Percentiles rank a stretch among this genome's conserved stretches.
Conservation (phyloP, 768 basidiomycete species). For the Dentipellis sp. region DNA sequence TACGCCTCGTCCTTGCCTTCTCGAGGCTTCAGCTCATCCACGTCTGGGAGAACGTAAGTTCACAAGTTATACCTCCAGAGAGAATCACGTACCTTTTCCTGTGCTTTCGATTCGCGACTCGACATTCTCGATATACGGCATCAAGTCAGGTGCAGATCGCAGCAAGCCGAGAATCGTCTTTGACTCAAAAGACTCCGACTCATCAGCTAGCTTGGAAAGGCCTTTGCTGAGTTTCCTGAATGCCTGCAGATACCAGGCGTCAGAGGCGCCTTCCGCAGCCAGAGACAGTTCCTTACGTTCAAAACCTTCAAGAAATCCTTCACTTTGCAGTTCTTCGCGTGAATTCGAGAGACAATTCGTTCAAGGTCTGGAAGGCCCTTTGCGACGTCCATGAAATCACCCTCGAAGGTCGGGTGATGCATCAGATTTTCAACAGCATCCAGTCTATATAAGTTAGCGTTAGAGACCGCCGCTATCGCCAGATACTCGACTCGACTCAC, state of each 20-base stretch:
- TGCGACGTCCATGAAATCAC: constrained; percentile 62
- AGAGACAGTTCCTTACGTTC: constrained; percentile 33
- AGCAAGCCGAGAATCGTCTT: constrained; percentile 68
- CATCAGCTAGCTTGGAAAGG: constrained; percentile 49
- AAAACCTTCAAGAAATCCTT: constrained; percentile 84
- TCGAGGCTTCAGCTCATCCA: constrained; percentile 66
- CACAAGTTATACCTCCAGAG: neutral
- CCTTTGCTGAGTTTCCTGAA: constrained; percentile 70
- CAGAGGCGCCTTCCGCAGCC: too few relatives aligned
- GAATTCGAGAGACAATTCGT: constrained; percentile 89
- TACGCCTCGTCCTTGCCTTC: constrained; percentile 83
- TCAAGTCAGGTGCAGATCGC: constrained; percentile 73
- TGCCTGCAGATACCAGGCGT: constrained; percentile 37
- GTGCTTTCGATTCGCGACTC: constrained; percentile 58
- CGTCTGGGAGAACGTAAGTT: constrained; percentile 28
- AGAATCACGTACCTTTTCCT: constrained; percentile 42
- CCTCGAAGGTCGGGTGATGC: constrained; percentile 66
- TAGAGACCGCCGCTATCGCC: neutral
- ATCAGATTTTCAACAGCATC: constrained; percentile 94
- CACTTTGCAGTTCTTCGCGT: constrained; percentile 84
- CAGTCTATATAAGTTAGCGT: constrained; percentile 38
- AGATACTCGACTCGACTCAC: constrained; percentile 28
- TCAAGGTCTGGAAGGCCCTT: constrained; percentile 88
- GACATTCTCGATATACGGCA: constrained; percentile 61
- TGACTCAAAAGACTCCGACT: constrained; percentile 68